phyloP scores from a whole-genome alignment of 2,329 filamentous ascomycete genomes.

The Penicillium sp. region DNA sequence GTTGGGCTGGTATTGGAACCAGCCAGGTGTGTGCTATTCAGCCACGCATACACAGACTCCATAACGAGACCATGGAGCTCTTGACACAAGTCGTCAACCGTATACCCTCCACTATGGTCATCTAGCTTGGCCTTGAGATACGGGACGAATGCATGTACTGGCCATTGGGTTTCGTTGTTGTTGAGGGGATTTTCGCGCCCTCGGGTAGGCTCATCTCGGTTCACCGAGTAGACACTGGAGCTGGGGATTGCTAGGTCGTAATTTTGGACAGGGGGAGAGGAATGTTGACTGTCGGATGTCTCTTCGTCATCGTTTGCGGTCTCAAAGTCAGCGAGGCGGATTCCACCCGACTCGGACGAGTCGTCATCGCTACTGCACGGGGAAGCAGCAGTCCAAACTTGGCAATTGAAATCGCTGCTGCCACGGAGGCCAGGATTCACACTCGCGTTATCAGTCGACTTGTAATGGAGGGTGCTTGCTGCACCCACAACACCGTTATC shows the following conservation, averaged over 20 bases:
- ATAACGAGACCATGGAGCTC: conserved; percentile 40
- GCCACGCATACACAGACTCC: conserved; percentile 37
- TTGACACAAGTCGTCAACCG: conserved; percentile 29
- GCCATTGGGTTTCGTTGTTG: background rate
- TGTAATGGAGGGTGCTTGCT: background rate
- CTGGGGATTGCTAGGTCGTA: background rate
- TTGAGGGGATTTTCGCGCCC: background rate
- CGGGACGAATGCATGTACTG: conserved; percentile 27
- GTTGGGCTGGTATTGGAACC: conserved; percentile 24
- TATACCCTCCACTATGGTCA: conserved; percentile 32
- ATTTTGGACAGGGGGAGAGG: background rate
- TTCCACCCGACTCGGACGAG: background rate
- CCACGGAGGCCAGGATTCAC: background rate
- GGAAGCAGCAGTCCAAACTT: background rate
- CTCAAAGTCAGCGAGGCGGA: background rate
- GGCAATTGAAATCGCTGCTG: background rate
- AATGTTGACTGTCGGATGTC: background rate
- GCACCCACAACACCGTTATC: background rate
- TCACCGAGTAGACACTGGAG: background rate
- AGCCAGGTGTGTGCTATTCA: conserved; percentile 30
- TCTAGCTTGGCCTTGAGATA: conserved; percentile 37
- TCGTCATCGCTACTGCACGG: background rate
- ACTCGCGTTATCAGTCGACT: background rate
- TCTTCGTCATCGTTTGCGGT: background rate
- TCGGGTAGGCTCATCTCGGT: background rate